Evolutionary conservation across 2,329 filamentous ascomycete genomes (phyloP), one percentile per base, ranked within the genome.

Genomic region (Aspergillus unguis): DNA sequence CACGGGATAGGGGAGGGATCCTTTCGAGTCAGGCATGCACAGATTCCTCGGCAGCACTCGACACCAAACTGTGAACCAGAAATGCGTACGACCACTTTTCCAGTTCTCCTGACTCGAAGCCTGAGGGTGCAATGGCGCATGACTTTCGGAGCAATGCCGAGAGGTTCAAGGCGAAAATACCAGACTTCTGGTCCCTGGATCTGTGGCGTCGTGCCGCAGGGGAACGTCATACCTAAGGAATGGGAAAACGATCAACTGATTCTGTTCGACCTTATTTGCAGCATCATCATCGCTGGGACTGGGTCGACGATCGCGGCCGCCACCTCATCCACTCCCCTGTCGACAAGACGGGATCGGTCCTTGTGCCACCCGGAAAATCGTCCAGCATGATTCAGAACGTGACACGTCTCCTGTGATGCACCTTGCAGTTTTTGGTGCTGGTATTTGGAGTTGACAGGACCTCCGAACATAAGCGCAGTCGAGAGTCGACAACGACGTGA

Each of bases 321-420:
- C 55, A 55, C 55, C 33, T 50, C 27, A 51, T 29, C 49, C 49
- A 51, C 49, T 29, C 32, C 35, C 41, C 41, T 10, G 28, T 43
- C 9, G 27, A 38, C 17, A 23, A 31, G 28, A 29, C 17, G 46
- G 33, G 28, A 26, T 41, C 25, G 11, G 7, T 41, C 38, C 27
- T 44, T 43, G 53, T 52, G 55, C 55, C 53, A 53, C 51, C 17
- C 51, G n/a, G 46, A 42, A 52, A 27, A 25, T n/a, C n/a, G 2
- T 32, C 49, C 27, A 52, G 32, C 50, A 46, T 47, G 50, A 48
- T 38, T 48, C 50, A 43, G 49, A 5, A 33, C 27, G 28, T 37
- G 40, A 31, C 40, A 27, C 27, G 25, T 25, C 32, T n/a, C 7
- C 10, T 17, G 40, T 29, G 9, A 8, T 35, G 33, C 31, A n/a